A percentile compares a stretch with the other conserved stretches of the same genome.
phyloP scores from a whole-genome alignment of 768 basidiomycete species.

The Agaricus blazei region DNA sequence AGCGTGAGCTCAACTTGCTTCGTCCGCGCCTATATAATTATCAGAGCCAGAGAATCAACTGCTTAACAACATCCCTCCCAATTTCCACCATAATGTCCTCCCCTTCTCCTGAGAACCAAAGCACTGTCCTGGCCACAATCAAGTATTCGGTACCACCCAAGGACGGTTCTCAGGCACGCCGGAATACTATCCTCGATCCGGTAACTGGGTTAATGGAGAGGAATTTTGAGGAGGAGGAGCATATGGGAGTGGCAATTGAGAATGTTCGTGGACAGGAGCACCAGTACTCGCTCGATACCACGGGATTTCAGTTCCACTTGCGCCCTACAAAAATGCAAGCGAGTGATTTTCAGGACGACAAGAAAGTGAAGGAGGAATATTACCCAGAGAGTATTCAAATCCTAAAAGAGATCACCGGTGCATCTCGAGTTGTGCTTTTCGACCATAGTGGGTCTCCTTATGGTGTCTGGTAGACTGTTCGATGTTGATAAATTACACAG shows the following conservation, averaged over 20 bases:
- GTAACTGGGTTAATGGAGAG: constrained; percentile 26
- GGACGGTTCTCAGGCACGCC: constrained; percentile 36
- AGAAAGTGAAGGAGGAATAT: constrained; percentile 49
- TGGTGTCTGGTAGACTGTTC: constrained; percentile 15
- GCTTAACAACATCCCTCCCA: background rate
- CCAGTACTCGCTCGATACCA: constrained; percentile 37
- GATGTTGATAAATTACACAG: background rate
- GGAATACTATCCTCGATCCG: constrained; percentile 27
- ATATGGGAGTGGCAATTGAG: constrained; percentile 35
- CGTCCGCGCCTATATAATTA: too few species aligned
- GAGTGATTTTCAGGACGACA: constrained; percentile 39
- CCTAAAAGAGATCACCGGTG: constrained; percentile 56
- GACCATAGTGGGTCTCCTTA: constrained; percentile 49
- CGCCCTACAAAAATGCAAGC: constrained; percentile 31
- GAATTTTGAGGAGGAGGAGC: constrained; percentile 27
- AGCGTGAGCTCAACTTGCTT: too few species aligned
- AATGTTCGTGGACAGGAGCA: constrained; percentile 50
- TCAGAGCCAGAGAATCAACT: too few species aligned
- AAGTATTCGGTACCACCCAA: constrained; percentile 31
- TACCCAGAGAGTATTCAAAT: constrained; percentile 57
- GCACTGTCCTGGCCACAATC: constrained; percentile 23
- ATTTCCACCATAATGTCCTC: background rate
- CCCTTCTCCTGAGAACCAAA: background rate
- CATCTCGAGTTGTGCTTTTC: constrained; percentile 50
- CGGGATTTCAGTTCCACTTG: constrained; percentile 44